Conservation (phyloP, 768 basidiomycete species). For the Amanita brunnescens region DNA sequence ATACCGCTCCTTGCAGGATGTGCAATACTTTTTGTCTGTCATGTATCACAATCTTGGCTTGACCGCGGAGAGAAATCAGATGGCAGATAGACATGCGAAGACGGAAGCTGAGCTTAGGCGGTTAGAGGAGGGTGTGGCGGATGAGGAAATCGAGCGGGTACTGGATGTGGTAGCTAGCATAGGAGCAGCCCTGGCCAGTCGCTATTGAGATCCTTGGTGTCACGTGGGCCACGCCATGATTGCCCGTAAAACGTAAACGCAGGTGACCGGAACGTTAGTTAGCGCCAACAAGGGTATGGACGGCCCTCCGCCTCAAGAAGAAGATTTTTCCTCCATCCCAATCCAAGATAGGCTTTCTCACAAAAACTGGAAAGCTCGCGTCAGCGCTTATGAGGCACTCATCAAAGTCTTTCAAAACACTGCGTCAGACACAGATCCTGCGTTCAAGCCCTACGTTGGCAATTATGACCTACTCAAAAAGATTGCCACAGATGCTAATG, state of each 20-base stretch:
- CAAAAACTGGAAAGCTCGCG: constrained; percentile 99
- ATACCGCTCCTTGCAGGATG: constrained; percentile 50
- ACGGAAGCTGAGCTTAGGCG: constrained; percentile 33
- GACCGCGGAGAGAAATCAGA: constrained; percentile 44
- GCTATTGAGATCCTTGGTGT: constrained; percentile 12
- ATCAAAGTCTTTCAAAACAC: constrained; percentile 83
- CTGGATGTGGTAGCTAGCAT: constrained; percentile 51
- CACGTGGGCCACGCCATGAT: constrained; percentile 1
- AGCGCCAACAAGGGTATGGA: constrained; percentile 48
- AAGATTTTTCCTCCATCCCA: constrained; percentile 80
- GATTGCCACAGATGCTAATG: constrained; percentile 86
- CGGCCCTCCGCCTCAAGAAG: constrained; percentile 85
- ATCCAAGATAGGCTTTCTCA: constrained; percentile 77
- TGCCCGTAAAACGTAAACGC: background rate
- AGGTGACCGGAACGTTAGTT: constrained; percentile 10
- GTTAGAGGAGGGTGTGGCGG: constrained; percentile 35
- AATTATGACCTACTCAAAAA: constrained; percentile 76
- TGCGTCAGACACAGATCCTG: constrained; percentile 88
- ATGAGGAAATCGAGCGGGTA: constrained; percentile 45
- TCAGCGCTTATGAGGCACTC: constrained; percentile 85
- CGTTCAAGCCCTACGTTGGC: constrained; percentile 82
- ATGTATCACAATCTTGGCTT: constrained; percentile 64
- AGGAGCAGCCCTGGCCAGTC: constrained; percentile 44
- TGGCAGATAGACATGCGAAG: constrained; percentile 37
- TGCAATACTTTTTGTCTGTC: constrained; percentile 63